Evolutionary conservation across 352 stramenopile genomes (phyloP).

Genomic region (Pythium scleroteichum): DNA sequence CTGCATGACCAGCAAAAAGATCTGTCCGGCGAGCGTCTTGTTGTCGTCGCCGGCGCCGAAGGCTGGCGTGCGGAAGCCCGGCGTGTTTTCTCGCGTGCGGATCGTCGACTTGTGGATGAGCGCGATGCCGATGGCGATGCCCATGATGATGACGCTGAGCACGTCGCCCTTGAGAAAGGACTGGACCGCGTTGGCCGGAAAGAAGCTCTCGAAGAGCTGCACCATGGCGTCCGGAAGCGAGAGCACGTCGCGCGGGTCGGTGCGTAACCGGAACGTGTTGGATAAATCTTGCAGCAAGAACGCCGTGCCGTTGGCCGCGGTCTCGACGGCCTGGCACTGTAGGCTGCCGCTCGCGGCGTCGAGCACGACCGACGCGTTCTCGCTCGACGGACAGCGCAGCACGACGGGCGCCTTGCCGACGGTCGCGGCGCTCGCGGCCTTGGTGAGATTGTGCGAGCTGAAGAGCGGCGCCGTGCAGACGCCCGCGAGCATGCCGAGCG

Average conservation of each 20-base stretch:
- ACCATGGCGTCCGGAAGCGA: slow-evolving; percentile 12
- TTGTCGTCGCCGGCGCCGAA: slow-evolving; percentile 10
- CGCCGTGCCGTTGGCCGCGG: slow-evolving; percentile 37
- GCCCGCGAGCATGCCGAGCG: slow-evolving; percentile 47
- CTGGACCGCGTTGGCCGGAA: slow-evolving; percentile 19
- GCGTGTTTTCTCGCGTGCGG: slow-evolving; percentile 21
- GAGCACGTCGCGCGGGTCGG: slow-evolving; percentile 3
- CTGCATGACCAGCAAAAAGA: slow-evolving; percentile 54
- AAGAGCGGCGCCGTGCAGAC: slow-evolving; percentile 43
- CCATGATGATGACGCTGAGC: slow-evolving; percentile 24
- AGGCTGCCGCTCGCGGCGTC: slow-evolving; percentile 38
- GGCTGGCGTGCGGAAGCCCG: slow-evolving; percentile 23
- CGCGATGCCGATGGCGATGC: slow-evolving; percentile 24
- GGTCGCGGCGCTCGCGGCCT: slow-evolving; percentile 3
- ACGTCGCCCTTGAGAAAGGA: slow-evolving; percentile 26
- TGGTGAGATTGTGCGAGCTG: slow-evolving; percentile 20
- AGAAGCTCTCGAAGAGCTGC: slow-evolving; percentile 22
- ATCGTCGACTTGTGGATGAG: slow-evolving; percentile 25
- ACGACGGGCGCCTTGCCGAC: slow-evolving; percentile 20
- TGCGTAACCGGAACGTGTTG: slow-evolving; percentile 28
- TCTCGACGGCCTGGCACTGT: slow-evolving; percentile 14
- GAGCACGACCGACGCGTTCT: slow-evolving; percentile 32
- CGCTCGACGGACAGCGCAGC: slow-evolving; percentile 28
- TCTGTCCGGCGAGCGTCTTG: slow-evolving; percentile 28
- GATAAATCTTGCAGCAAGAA: slow-evolving; percentile 53